Conservation (phyloP, 2,329 filamentous ascomycete species). For the Ascochyta viciae-villosae region DNA sequence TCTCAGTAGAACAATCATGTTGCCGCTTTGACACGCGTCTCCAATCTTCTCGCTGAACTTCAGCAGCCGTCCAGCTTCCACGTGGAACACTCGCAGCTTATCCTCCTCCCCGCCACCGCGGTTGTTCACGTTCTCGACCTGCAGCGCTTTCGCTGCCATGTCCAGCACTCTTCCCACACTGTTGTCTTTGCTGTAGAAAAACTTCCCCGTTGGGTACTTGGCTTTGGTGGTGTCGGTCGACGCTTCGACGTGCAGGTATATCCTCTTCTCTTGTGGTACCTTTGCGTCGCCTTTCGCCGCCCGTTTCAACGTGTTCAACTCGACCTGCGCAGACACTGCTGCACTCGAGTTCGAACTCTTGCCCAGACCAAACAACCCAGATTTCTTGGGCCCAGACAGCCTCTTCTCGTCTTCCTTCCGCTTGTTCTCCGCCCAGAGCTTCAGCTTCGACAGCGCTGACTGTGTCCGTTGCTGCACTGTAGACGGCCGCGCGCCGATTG, state of each 20-base stretch:
- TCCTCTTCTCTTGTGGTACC: slow-evolving; percentile 78
- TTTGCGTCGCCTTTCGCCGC: slow-evolving; percentile 90
- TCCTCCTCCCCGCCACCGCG: slow-evolving; percentile 76
- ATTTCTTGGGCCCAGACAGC: slow-evolving; percentile 27
- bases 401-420: slow-evolving; percentile 72
- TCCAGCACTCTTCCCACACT: slow-evolving; percentile 86
- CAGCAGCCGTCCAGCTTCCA: slow-evolving; percentile 84
- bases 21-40: slow-evolving; percentile 74
- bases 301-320: slow-evolving; percentile 81
- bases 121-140: slow-evolving; percentile 86
- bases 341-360: slow-evolving; percentile 27
- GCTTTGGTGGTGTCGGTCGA: slow-evolving; percentile 83
- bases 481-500: slow-evolving; percentile 60
- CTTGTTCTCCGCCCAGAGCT: slow-evolving; percentile 81
- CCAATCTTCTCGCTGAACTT: slow-evolving; percentile 90
- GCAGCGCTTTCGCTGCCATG: slow-evolving; percentile 75
- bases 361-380: slow-evolving; percentile 34
- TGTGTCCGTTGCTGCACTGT: slow-evolving; percentile 66
- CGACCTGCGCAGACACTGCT: slow-evolving; percentile 69
- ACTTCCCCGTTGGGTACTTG: slow-evolving; percentile 73
- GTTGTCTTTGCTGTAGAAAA: slow-evolving; percentile 71
- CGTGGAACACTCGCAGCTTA: slow-evolving; percentile 86
- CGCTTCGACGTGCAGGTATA: slow-evolving; percentile 91
- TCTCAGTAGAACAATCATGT: slow-evolving; percentile 86
- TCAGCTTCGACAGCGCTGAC: slow-evolving; percentile 77